A percentile compares a stretch with the other conserved stretches of the same genome.
phyloP scores from a whole-genome alignment of 768 basidiomycete genomes.

The Leccinum longicurvipes region DNA sequence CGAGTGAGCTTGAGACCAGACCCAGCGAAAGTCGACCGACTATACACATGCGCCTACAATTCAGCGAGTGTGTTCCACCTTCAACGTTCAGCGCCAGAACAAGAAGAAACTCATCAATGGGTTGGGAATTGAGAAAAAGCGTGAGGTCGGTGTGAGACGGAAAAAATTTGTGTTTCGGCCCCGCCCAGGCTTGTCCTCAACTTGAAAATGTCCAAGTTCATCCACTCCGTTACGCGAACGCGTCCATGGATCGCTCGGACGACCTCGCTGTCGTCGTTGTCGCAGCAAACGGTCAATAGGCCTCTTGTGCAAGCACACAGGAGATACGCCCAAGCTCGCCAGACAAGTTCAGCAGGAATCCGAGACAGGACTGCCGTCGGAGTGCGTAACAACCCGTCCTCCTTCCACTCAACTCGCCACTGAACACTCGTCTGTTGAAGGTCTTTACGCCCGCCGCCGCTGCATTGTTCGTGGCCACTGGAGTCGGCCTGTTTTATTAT shows the following conservation, averaged over 20 bases:
- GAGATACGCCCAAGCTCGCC: conserved; percentile 18
- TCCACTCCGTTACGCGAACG: conserved; percentile 18
- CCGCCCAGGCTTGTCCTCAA: conserved; percentile 1
- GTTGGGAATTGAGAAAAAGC: neutral
- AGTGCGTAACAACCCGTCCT: conserved; percentile 17
- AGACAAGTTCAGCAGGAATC: conserved; percentile 22
- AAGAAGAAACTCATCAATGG: too few species aligned
- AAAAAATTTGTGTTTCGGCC: neutral
- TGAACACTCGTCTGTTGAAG: conserved; percentile 38
- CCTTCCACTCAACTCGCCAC: neutral
- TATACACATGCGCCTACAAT: neutral
- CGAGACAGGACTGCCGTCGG: conserved; percentile 36
- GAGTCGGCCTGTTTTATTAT: conserved; percentile 80
- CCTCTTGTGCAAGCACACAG: conserved; percentile 5
- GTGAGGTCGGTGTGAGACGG: neutral
- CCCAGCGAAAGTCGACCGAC: neutral
- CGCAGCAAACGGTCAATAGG: neutral
- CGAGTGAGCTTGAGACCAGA: too few species aligned
- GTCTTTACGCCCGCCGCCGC: conserved; percentile 91
- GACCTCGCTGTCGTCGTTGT: neutral
- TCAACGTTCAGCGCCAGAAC: too few species aligned
- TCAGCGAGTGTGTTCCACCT: neutral
- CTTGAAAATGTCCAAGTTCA: conserved; percentile 22
- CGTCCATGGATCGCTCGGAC: conserved; percentile 13
- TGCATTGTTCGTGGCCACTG: conserved; percentile 77